Conservation (phyloP, 169 alveolate genomes). For the Cryptosporidium xiaoi region DNA sequence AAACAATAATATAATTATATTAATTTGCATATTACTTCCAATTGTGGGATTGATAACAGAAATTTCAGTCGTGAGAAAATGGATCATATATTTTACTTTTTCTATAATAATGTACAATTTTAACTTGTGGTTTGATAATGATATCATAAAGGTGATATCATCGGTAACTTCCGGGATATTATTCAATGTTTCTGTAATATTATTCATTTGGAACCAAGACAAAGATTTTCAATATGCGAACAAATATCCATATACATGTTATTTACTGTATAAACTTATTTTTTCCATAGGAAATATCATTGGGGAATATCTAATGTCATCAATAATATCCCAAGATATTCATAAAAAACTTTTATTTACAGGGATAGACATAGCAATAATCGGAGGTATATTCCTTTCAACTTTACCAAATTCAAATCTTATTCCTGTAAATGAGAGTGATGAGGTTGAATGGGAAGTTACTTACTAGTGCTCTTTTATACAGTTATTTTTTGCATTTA, state of each 20-base stretch:
- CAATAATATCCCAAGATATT: neutral
- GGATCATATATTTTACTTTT: slow-evolving; percentile 26
- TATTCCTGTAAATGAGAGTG: neutral
- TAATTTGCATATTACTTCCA: slow-evolving; percentile 54
- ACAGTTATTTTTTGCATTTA: neutral
- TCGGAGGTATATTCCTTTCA: neutral
- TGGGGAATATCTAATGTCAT: neutral
- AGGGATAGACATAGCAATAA: neutral
- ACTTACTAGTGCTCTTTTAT: neutral
- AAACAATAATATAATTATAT: neutral
- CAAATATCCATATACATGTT: slow-evolving; percentile 1
- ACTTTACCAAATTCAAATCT: neutral
- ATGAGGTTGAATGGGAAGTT: slow-evolving; percentile 60
- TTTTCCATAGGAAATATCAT: slow-evolving; percentile 7
- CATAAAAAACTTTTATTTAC: neutral
- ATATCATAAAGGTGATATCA: neutral
- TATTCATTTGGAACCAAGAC: slow-evolving; percentile 9
- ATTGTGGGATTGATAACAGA: slow-evolving; percentile 35
- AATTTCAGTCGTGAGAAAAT: slow-evolving; percentile 11
- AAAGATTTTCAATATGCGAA: neutral
- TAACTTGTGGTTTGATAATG: slow-evolving; percentile 19
- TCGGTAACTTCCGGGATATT: slow-evolving; percentile 27
- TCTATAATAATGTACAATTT: slow-evolving; percentile 9
- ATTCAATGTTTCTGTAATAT: slow-evolving; percentile 35
- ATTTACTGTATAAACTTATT: slow-evolving; percentile 20